These are phyloP conservation scores for Pichia sp. DNA, from an alignment of 1,139 yeast genomes.

Conservation along the genomic window DNA sequence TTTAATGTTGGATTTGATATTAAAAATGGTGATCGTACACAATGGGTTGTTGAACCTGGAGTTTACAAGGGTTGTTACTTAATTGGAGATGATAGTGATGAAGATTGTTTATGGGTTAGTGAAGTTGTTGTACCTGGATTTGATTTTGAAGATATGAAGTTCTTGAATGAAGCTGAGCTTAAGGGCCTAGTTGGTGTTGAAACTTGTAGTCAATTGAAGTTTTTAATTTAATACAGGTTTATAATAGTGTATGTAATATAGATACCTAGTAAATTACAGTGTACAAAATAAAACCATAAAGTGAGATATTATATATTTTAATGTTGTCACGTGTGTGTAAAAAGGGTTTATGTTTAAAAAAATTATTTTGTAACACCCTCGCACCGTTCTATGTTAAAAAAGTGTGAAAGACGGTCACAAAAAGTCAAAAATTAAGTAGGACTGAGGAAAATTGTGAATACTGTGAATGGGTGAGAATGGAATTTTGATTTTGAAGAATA, in stretches of 20 bases:
- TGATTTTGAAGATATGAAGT: conserved; percentile 43
- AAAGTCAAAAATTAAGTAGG: background rate
- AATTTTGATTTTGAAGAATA: background rate
- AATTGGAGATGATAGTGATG: conserved; percentile 20
- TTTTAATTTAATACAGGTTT: conserved; percentile 12
- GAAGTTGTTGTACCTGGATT: conserved; percentile 52
- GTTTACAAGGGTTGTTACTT: conserved; percentile 46
- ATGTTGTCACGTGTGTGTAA: background rate
- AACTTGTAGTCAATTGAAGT: conserved; percentile 31
- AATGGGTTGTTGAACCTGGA: conserved; percentile 53
- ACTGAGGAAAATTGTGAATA: background rate
- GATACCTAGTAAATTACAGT: no score
- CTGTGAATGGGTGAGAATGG: background rate
- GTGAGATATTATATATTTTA: no score
- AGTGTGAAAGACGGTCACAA: background rate
- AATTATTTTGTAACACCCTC: background rate
- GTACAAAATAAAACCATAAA: no score
- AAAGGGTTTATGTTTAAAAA: background rate
- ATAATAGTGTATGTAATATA: no score
- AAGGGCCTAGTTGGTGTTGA: conserved; percentile 32
- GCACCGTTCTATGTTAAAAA: background rate
- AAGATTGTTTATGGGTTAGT: conserved; percentile 40
- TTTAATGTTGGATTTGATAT: conserved; percentile 43
- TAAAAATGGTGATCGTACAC: conserved; percentile 38
- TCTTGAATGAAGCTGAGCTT: conserved; percentile 32